Conservation (phyloP, 192 early-diverging fungal genomes). For the Pecoramyces ruminantium region DNA sequence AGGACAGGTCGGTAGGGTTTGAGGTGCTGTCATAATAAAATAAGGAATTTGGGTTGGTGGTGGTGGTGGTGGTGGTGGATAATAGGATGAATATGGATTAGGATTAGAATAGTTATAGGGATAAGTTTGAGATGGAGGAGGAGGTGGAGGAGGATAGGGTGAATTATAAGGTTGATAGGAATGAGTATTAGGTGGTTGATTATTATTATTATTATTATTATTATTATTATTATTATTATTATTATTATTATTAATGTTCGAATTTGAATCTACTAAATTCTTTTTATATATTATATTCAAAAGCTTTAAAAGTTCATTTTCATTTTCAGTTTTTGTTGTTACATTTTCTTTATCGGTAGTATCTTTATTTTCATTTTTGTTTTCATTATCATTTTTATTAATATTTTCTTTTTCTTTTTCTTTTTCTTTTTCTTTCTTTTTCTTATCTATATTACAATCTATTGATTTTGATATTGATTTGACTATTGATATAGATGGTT, state of each 20-base stretch:
- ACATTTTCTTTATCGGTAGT: too few species aligned
- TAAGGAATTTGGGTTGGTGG: neutral
- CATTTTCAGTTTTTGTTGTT: neutral
- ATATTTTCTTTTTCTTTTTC: neutral
- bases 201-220: neutral
- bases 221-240: neutral
- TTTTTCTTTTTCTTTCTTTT: neutral
- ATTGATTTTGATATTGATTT: too few species aligned
- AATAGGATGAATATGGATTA: neutral
- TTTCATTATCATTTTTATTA: too few species aligned
- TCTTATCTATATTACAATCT: too few species aligned
- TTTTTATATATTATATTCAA: neutral
- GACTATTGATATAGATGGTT: too few species aligned
- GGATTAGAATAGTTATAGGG: neutral
- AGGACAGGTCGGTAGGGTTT: neutral
- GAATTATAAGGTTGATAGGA: neutral
- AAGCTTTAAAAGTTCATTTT: neutral
- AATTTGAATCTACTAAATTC: neutral
- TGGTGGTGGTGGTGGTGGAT: neutral
- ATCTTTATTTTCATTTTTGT: too few species aligned
- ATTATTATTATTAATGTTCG: neutral
- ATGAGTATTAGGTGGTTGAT: neutral
- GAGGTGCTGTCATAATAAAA: neutral
- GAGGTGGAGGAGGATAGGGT: neutral
- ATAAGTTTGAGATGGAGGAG: neutral